Evolutionary conservation across 139 green algal species (phyloP).

Genomic region (Deuterostichococcus epilithicus): DNA sequence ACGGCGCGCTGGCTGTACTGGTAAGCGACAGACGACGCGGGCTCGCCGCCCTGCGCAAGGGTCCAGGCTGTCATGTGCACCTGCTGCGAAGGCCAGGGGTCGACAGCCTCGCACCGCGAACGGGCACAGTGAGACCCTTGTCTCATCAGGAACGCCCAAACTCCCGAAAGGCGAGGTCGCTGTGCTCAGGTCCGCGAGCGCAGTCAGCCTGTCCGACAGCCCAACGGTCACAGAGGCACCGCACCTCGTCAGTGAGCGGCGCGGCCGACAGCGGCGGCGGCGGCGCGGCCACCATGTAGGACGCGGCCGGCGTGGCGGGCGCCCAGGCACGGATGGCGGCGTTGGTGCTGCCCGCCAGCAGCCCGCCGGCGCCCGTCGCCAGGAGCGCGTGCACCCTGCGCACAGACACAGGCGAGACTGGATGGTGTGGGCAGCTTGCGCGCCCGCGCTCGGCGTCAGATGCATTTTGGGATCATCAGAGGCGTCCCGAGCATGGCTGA

Average conservation of each 20-base stretch:
- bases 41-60: conserved; percentile 5
- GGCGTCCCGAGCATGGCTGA: no score
- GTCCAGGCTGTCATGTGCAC: background rate
- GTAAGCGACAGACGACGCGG: conserved; percentile 39
- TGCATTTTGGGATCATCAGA: no score
- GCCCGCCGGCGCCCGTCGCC: conserved; percentile 38
- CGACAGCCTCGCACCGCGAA: no score
- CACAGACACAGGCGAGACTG: no score
- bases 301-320: conserved; percentile 36
- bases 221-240: conserved; percentile 25
- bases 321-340: conserved; percentile 60
- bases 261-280: conserved; percentile 36
- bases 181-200: no score
- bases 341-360: conserved; percentile 70
- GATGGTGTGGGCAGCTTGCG: no score
- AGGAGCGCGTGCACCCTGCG: conserved; percentile 45
- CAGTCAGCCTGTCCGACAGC: no score
- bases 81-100: background rate
- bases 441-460: no score
- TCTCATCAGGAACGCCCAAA: no score
- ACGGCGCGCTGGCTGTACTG: conserved; percentile 33
- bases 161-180: background rate
- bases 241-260: background rate
- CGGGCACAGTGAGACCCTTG: no score
- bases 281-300: conserved; percentile 58